A percentile compares a stretch with the other conserved stretches of the same genome.
phyloP scores from a whole-genome alignment of 2,329 filamentous ascomycete species.

The Fusarium burgessii region DNA sequence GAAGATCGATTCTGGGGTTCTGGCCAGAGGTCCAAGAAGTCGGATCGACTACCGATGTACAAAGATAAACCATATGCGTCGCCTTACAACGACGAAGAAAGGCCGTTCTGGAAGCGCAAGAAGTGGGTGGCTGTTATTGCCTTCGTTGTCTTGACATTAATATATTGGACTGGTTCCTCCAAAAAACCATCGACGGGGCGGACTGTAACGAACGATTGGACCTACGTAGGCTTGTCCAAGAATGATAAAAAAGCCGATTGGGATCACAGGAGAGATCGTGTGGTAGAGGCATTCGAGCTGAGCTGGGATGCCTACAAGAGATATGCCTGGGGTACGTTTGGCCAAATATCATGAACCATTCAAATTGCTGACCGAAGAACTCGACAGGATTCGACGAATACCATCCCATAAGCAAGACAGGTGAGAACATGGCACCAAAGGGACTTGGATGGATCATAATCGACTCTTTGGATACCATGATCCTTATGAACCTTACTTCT shows the following conservation, averaged over 20 bases:
- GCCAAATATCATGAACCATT: neutral
- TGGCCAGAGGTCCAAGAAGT: constrained; percentile 53
- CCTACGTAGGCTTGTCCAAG: constrained; percentile 67
- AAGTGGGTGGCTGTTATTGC: constrained; percentile 65
- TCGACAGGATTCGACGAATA: constrained; percentile 82
- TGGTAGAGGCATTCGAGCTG: constrained; percentile 88
- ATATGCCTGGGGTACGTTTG: constrained; percentile 87
- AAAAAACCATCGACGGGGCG: constrained; percentile 53
- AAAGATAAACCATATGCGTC: constrained; percentile 95
- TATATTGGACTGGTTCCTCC: constrained; percentile 78
- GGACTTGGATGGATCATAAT: constrained; percentile 99
- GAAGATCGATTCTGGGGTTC: constrained; percentile 76
- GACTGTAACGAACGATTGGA: constrained; percentile 61
- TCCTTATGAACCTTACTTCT: constrained; percentile 96
- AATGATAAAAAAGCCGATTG: constrained; percentile 71
- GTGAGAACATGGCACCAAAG: constrained; percentile 85
- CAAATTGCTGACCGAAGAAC: constrained; percentile 45
- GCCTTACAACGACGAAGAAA: constrained; percentile 63
- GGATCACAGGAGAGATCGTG: constrained; percentile 80
- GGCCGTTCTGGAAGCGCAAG: constrained; percentile 73
- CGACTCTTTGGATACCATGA: constrained; percentile 94
- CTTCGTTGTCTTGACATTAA: constrained; percentile 66
- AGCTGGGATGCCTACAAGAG: constrained; percentile 95
- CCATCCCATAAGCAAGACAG: constrained; percentile 82
- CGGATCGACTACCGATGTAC: constrained; percentile 83